phyloP scores from a whole-genome alignment of 108 stramenopile species.

The Cyclotella cryptica region DNA sequence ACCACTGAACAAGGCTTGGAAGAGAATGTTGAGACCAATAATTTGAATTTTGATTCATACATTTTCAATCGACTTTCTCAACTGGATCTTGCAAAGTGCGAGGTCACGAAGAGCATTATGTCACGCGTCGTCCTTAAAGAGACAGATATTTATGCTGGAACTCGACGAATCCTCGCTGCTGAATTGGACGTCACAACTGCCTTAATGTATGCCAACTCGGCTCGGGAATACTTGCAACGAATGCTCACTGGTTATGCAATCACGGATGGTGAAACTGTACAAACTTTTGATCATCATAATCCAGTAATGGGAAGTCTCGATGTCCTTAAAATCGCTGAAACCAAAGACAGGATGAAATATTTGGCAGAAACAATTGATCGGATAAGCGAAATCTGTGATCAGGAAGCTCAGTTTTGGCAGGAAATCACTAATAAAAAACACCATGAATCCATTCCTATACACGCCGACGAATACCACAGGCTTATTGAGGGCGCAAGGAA shows the following conservation, averaged over 20 bases:
- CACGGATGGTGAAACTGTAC: neutral
- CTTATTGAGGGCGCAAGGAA: slow-evolving; percentile 30
- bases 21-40: slow-evolving; percentile 8
- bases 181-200: slow-evolving; percentile 44
- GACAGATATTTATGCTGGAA: slow-evolving; percentile 27
- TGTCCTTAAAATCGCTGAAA: slow-evolving; percentile 34
- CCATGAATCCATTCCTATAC: neutral
- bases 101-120: slow-evolving; percentile 35
- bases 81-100: slow-evolving; percentile 35
- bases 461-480: slow-evolving; percentile 7
- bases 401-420: slow-evolving; percentile 42
- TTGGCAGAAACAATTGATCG: slow-evolving; percentile 35
- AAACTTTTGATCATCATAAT: slow-evolving; percentile 13
- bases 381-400: slow-evolving; percentile 31
- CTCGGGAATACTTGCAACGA: slow-evolving; percentile 40
- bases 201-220: slow-evolving; percentile 29
- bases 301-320: slow-evolving; percentile 27
- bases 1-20: slow-evolving; percentile 12
- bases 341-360: slow-evolving; percentile 35
- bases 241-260: slow-evolving; percentile 32
- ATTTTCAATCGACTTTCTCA: slow-evolving; percentile 48
- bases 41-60: slow-evolving; percentile 50
- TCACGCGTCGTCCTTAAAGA: slow-evolving; percentile 36
- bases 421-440: slow-evolving; percentile 12
- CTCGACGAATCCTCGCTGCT: slow-evolving; percentile 28